phyloP scores from a whole-genome alignment of 208 protist species.

The Trypanosoma theileri region DNA sequence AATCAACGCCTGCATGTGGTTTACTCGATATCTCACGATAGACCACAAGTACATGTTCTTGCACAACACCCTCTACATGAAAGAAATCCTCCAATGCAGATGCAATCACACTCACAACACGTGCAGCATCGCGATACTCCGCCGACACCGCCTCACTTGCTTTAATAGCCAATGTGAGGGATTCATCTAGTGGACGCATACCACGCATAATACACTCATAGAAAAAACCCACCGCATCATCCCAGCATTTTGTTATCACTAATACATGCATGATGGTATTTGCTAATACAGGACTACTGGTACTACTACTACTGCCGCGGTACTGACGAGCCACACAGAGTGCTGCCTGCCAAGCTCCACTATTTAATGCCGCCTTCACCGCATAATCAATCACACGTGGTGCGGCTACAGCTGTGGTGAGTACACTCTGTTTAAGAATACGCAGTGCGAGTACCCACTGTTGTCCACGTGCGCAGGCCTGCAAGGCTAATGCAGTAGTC shows the following conservation, averaged over 20 bases:
- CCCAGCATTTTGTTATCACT: constrained; percentile 45
- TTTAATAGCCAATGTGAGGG: constrained; percentile 59
- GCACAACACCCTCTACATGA: constrained; percentile 55
- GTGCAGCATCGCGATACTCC: constrained; percentile 61
- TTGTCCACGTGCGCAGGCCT: constrained; percentile 52
- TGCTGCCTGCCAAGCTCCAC: constrained; percentile 52
- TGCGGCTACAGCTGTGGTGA: constrained; percentile 45
- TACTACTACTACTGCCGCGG: constrained; percentile 24
- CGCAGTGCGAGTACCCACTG: constrained; percentile 73
- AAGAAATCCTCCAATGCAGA: constrained; percentile 80
- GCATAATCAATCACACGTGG: constrained; percentile 55
- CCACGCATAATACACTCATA: constrained; percentile 63
- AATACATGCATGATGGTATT: constrained; percentile 61
- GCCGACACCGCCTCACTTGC: constrained; percentile 62
- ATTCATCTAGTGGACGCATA: constrained; percentile 53
- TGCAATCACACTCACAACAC: constrained; percentile 61
- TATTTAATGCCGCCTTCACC: constrained; percentile 42
- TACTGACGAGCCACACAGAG: constrained; percentile 50
- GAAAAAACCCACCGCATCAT: constrained; percentile 75
- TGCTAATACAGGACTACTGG: constrained; percentile 47
- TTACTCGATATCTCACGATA: constrained; percentile 31
- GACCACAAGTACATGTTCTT: constrained; percentile 75
- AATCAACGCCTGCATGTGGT: not conserved
- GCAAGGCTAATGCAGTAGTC: constrained; percentile 49
- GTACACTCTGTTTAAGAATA: constrained; percentile 58